phyloP scores from a whole-genome alignment of 805 yeast species.

The Saturnispora galanensis region DNA sequence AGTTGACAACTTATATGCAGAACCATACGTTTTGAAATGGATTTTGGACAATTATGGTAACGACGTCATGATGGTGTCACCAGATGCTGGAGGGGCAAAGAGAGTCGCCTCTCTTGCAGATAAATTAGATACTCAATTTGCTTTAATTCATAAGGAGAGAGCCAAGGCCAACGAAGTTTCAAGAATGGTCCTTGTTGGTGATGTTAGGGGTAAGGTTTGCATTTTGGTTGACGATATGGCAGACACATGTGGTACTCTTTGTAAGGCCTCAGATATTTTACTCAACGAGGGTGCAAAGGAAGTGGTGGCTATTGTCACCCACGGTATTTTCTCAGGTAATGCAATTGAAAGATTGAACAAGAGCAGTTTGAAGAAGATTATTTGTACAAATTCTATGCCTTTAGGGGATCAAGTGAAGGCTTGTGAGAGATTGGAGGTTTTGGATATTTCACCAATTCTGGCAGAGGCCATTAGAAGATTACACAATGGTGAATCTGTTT shows the following conservation, averaged over 20 bases:
- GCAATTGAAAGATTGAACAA: slow-evolving; percentile 67
- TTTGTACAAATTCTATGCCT: slow-evolving; percentile 92
- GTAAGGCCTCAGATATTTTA: slow-evolving; percentile 86
- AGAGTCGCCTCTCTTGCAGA: slow-evolving; percentile 94
- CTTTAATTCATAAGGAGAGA: slow-evolving; percentile 93
- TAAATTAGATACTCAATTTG: slow-evolving; percentile 82
- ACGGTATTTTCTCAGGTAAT: slow-evolving; percentile 82
- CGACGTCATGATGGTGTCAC: slow-evolving; percentile 75
- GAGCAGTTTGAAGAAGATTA: slow-evolving; percentile 59
- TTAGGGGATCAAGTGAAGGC: slow-evolving; percentile 48
- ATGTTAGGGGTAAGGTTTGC: slow-evolving; percentile 75
- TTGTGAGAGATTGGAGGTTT: slow-evolving; percentile 64
- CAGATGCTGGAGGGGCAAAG: slow-evolving; percentile 99
- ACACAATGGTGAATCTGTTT: slow-evolving; percentile 93
- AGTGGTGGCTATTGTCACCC: slow-evolving; percentile 91
- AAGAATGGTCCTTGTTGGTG: slow-evolving; percentile 93
- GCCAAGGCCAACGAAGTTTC: slow-evolving; percentile 92
- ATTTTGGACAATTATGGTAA: slow-evolving; percentile 51
- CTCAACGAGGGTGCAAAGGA: slow-evolving; percentile 70
- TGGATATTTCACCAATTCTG: slow-evolving; percentile 76
- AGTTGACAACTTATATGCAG: slow-evolving; percentile 92
- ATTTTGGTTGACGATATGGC: slow-evolving; percentile 95
- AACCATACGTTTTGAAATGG: slow-evolving; percentile 79
- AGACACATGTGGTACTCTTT: slow-evolving; percentile 94
- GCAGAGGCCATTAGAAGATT: slow-evolving; percentile 93